Evolutionary conservation across 164 flowering plant species (phyloP).

Genomic region (Stephania japonica): DNA sequence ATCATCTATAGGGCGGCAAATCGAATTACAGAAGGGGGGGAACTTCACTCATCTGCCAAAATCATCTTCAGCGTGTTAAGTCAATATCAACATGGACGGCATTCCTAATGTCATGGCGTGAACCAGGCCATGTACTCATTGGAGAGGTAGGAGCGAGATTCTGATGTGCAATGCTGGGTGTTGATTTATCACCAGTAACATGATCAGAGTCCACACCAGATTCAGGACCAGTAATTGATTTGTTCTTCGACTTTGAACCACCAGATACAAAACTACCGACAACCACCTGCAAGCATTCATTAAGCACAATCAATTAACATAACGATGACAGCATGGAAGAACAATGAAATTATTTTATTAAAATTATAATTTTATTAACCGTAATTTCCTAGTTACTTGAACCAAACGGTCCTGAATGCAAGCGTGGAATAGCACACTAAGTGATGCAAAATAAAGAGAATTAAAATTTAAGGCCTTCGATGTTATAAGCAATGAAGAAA

Average conservation of each 20-base stretch:
- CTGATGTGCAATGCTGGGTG: conserved; percentile 26
- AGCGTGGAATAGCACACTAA: background rate
- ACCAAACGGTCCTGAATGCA: background rate
- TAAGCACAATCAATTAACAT: background rate
- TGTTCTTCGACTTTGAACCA: conserved; percentile 40
- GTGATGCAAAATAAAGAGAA: background rate
- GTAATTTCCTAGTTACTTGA: background rate
- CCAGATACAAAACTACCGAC: conserved; percentile 45
- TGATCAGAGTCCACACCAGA: conserved; percentile 25
- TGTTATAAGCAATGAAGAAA: background rate
- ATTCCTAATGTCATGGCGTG: conserved; percentile 44
- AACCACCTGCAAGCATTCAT: conserved; percentile 53
- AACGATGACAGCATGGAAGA: background rate
- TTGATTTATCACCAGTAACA: conserved; percentile 29
- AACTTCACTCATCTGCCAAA: background rate
- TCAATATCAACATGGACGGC: conserved; percentile 54
- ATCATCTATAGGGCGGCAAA: background rate
- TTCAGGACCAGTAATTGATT: conserved; percentile 24
- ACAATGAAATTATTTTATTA: no score
- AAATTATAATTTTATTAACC: background rate
- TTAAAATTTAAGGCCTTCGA: background rate
- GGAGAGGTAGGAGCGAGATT: conserved; percentile 24
- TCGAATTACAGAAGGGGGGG: background rate
- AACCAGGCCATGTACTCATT: conserved; percentile 46
- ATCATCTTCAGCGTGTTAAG: conserved; percentile 59